Percentiles rank a stretch among this genome's conserved stretches.
Evolutionary conservation across 148 eudicot species (phyloP).

Genomic region (Silene conica): DNA sequence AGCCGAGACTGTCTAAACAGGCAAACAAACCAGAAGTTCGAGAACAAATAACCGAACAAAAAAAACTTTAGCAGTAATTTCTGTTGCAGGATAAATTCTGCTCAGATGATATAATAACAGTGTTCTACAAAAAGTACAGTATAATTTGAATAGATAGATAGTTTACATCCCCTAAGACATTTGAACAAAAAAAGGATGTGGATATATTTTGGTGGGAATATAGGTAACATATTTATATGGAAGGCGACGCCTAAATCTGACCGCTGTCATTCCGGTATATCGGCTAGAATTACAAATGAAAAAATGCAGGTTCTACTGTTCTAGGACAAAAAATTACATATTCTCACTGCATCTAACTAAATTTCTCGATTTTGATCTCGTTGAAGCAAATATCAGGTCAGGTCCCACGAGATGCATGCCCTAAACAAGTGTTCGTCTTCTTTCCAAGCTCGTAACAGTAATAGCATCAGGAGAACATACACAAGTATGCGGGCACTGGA

Average conservation of each 20-base stretch:
- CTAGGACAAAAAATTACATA: slow-evolving; percentile 25
- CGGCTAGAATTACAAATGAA: slow-evolving; percentile 23
- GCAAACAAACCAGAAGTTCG: no score
- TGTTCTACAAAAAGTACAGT: background rate
- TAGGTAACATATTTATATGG: slow-evolving; percentile 6
- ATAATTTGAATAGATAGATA: no score
- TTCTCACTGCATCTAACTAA: slow-evolving; percentile 26
- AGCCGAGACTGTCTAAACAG: no score
- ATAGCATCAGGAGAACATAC: slow-evolving; percentile 4
- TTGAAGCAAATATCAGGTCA: slow-evolving; percentile 11
- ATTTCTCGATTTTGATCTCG: background rate
- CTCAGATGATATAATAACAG: no score
- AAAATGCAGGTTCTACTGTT: slow-evolving; percentile 14
- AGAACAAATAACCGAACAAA: no score
- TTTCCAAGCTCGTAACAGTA: slow-evolving; percentile 14
- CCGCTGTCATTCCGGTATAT: slow-evolving; percentile 19
- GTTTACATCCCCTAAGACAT: background rate
- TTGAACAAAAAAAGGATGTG: background rate
- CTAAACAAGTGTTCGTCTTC: slow-evolving; percentile 7
- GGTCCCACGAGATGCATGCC: slow-evolving; percentile 8
- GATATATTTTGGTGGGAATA: background rate
- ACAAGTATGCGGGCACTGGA: background rate
- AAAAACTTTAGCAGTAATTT: background rate
- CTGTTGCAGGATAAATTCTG: background rate
- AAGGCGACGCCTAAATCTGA: slow-evolving; percentile 6